These are phyloP conservation scores for Podaxis sp. DNA, from an alignment of 768 basidiomycete genomes.

Conservation along the genomic window DNA sequence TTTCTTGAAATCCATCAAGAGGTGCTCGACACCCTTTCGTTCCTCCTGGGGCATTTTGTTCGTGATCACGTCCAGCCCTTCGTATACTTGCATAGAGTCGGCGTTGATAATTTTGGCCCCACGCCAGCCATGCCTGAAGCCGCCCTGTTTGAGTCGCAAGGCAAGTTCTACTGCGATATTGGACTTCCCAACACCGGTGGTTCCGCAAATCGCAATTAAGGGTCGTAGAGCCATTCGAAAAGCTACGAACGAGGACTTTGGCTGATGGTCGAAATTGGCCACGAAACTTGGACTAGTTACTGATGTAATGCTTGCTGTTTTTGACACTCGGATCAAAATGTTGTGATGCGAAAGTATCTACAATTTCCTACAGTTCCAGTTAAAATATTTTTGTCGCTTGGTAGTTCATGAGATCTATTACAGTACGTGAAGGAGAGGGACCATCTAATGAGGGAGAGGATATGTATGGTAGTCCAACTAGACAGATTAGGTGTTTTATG, in stretches of 20 bases:
- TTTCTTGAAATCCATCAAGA: constrained; percentile 83
- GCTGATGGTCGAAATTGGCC: constrained; percentile 1
- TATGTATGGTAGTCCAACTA: constrained; percentile 14
- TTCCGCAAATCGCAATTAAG: constrained; percentile 85
- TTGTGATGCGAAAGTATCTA: not conserved
- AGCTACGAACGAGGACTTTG: not conserved
- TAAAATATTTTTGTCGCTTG: not conserved
- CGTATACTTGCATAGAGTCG: constrained; percentile 97
- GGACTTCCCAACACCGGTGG: constrained; percentile 96
- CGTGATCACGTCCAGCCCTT: constrained; percentile 88
- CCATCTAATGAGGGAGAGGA: constrained; percentile 8
- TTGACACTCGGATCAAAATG: not conserved
- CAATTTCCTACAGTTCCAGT: not conserved
- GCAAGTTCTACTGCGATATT: constrained; percentile 90
- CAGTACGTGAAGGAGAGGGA: not conserved
- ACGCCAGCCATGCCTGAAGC: constrained; percentile 42
- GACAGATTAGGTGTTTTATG: constrained; percentile 14
- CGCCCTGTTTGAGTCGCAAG: constrained; percentile 43
- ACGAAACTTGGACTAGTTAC: not conserved
- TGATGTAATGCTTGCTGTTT: not conserved
- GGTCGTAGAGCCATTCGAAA: constrained; percentile 50
- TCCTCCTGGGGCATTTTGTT: constrained; percentile 87
- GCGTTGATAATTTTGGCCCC: constrained; percentile 87
- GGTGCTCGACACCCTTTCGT: constrained; percentile 80
- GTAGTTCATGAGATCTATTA: constrained; percentile 2